These are phyloP conservation scores for Cyclaneusma minus DNA, from an alignment of 2,329 filamentous ascomycete species.

Conservation along the genomic window DNA sequence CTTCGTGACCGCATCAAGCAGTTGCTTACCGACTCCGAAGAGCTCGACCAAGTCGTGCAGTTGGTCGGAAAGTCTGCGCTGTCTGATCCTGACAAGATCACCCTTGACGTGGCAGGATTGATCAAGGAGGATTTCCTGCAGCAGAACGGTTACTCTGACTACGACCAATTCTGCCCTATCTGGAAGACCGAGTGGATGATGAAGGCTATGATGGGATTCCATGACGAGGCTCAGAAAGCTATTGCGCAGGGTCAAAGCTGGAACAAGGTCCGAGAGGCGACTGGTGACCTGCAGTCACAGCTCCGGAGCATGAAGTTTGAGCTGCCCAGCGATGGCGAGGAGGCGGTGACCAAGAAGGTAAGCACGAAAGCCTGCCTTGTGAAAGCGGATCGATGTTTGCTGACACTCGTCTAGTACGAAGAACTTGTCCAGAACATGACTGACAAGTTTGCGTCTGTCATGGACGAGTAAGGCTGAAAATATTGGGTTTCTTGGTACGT, in stretches of 20 bases:
- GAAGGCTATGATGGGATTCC: conserved; percentile 97
- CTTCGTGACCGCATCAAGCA: conserved; percentile 88
- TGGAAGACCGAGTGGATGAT: conserved; percentile 99
- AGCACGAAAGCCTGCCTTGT: too few relatives aligned
- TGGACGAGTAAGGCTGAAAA: conserved; percentile 96
- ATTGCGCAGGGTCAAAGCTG: conserved; percentile 82
- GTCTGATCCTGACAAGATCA: conserved; percentile 96
- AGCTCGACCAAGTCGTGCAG: conserved; percentile 96
- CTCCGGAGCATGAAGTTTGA: conserved; percentile 96
- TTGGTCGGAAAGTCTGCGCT: conserved; percentile 94
- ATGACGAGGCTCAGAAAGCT: conserved; percentile 94
- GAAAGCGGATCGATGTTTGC: too few relatives aligned
- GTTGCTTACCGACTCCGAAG: conserved; percentile 86
- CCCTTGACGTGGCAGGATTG: conserved; percentile 75
- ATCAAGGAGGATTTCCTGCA: conserved; percentile 98
- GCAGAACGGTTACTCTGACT: conserved; percentile 98
- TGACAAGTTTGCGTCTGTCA: conserved; percentile 92
- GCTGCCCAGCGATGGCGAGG: conserved; percentile 71
- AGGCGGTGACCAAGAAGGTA: conserved; percentile 72
- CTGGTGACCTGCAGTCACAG: conserved; percentile 68
- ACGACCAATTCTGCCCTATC: conserved; percentile 96
- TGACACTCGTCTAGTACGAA: conserved; percentile 63
- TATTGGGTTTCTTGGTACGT: too few relatives aligned
- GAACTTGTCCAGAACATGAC: conserved; percentile 79
- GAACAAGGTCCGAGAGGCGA: conserved; percentile 85